Evolutionary conservation across 495 filamentous ascomycete genomes (phyloP).

Genomic region (Hypoxylon lenormandii): DNA sequence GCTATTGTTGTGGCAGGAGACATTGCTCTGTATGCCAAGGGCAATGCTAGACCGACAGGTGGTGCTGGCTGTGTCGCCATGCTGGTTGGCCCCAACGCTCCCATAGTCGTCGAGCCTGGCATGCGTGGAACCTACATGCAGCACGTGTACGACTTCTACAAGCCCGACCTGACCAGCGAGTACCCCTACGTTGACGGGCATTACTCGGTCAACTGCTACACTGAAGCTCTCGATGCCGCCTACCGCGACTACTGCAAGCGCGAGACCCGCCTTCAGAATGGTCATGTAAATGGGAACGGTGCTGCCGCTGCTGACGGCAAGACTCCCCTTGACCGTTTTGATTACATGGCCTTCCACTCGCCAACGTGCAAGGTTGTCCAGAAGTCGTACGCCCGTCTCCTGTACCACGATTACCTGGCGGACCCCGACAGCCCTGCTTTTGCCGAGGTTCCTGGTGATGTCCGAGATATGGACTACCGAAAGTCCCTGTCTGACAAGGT

Average conservation of each 20-base stretch:
- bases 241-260: slow-evolving; percentile 95
- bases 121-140: slow-evolving; percentile 91
- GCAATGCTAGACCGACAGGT: slow-evolving; percentile 92
- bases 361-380: slow-evolving; percentile 97
- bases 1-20: slow-evolving; percentile 95
- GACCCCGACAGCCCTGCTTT: slow-evolving; percentile 83
- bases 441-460: slow-evolving; percentile 84
- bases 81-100: slow-evolving; percentile 92
- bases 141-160: slow-evolving; percentile 99
- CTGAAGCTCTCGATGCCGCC: slow-evolving; percentile 91
- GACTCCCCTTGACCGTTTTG: slow-evolving; percentile 88
- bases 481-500: slow-evolving; percentile 89
- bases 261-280: slow-evolving; percentile 76
- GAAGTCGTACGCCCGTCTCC: slow-evolving; percentile 92
- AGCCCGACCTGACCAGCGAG: slow-evolving; percentile 96
- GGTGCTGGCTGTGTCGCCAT: slow-evolving; percentile 95
- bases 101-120: slow-evolving; percentile 89
- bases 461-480: slow-evolving; percentile 85
- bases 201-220: slow-evolving; percentile 95
- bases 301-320: slow-evolving; percentile 66
- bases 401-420: slow-evolving; percentile 94
- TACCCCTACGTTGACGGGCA: slow-evolving; percentile 98
- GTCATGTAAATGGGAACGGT: slow-evolving; percentile 67
- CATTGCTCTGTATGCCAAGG: slow-evolving; percentile 98
- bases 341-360: slow-evolving; percentile 94